phyloP scores from a whole-genome alignment of 352 stramenopile species.

The Aphanomyces astaci region DNA sequence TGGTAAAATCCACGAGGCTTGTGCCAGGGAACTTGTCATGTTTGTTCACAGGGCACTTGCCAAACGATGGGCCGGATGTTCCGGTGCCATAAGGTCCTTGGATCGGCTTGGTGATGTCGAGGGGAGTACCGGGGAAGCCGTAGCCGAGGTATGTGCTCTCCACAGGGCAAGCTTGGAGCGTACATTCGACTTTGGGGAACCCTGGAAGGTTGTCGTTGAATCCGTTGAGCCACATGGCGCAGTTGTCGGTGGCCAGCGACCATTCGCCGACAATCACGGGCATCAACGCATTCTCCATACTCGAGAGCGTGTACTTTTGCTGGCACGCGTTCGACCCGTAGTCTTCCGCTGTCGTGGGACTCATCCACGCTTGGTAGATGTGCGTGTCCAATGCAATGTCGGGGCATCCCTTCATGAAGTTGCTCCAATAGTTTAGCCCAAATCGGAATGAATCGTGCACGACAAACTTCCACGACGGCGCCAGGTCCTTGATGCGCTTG shows the following conservation, averaged over 20 bases:
- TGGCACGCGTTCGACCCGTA: slow-evolving; percentile 88
- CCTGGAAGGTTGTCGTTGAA: slow-evolving; percentile 88
- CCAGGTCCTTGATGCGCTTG: slow-evolving; percentile 87
- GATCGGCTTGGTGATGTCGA: slow-evolving; percentile 79
- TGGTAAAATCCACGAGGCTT: slow-evolving; percentile 71
- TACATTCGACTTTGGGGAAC: slow-evolving; percentile 88
- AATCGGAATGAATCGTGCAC: slow-evolving; percentile 96
- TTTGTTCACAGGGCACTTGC: slow-evolving; percentile 78
- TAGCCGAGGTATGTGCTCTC: slow-evolving; percentile 83
- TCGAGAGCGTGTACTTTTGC: slow-evolving; percentile 79
- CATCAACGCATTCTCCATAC: slow-evolving; percentile 90
- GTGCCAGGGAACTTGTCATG: slow-evolving; percentile 78
- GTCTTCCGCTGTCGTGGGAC: slow-evolving; percentile 49
- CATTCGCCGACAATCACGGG: slow-evolving; percentile 94
- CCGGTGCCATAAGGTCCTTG: slow-evolving; percentile 78
- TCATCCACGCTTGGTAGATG: slow-evolving; percentile 91
- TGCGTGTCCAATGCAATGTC: slow-evolving; percentile 93
- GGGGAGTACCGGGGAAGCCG: slow-evolving; percentile 82
- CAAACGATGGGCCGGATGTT: slow-evolving; percentile 79
- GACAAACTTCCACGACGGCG: slow-evolving; percentile 93
- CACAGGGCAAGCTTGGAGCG: slow-evolving; percentile 73
- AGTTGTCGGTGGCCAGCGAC: slow-evolving; percentile 83
- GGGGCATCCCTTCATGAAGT: slow-evolving; percentile 76
- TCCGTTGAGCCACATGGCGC: slow-evolving; percentile 77
- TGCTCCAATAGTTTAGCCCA: slow-evolving; percentile 49